Base-by-base conservation (phyloP, 352 stramenopile genomes). In the Phytophthora syringae region DNA sequence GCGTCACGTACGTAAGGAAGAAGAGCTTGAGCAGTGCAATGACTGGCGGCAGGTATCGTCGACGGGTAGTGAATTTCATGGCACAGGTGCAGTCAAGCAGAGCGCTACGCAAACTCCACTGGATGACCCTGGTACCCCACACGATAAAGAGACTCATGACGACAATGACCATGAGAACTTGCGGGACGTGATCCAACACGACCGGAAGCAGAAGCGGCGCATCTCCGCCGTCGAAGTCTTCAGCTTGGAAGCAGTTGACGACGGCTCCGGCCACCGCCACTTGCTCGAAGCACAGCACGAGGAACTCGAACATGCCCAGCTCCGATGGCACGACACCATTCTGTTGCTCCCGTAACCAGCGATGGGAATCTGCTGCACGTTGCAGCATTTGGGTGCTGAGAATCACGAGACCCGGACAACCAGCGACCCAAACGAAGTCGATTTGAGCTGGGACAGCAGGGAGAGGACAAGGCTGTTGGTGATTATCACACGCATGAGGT, bases 221-320 rank as follows among this genome's bases (percentile, higher is more conserved):
- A 39, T 65, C 62, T 28, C 52, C 62, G 3, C 57, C 44, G 22
- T 55, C 50, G 10, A 59, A 64, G 44, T 69, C 53, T 39, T 47
- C 18, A 28, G 57, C 67, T 36, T 70, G 63, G 54, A 74, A 77
- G 59, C 69, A 77, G 32, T 77, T 77, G 30, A 77, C 52, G 53
- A 67, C 69, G 3, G 69, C 69, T n/a, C 69, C 69, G 28, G 64
- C 69, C 42, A 77, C 64, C 10, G 56, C 48, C 22, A 77, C 63
- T 43, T 77, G 69, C 59, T 77, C 64, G 40, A 77, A 74, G 28
- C 63, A 74, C 22, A 77, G 51, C 39, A 77, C 69, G 16, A 74
- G 64, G 45, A 77, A 77, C 39, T 77, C 64, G 43, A 77, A 74
- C 34, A 48, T 9, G 24, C 69, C 69, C 48, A 77, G 44, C 34